These are phyloP conservation scores for Fusarium transvaalense DNA, from an alignment of 2,329 filamentous ascomycete genomes.

Conservation along the genomic window DNA sequence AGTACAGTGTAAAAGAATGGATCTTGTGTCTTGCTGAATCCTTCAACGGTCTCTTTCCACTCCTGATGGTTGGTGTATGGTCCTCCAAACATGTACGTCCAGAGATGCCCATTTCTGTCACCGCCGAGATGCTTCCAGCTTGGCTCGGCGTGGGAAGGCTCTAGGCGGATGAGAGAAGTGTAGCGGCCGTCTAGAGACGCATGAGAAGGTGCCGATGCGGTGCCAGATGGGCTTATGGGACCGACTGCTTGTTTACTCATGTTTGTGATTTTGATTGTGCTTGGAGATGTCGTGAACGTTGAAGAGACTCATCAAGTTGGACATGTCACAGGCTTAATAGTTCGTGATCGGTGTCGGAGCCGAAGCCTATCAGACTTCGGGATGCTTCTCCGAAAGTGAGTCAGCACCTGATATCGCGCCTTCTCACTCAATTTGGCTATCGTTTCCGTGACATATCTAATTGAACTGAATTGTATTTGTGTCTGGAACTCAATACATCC, in stretches of 20 bases:
- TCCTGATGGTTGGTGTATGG: constrained; percentile 40
- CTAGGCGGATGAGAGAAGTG: constrained; percentile 50
- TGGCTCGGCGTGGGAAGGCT: constrained; percentile 44
- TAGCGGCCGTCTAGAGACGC: constrained; percentile 48
- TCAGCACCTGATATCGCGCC: constrained; percentile 11
- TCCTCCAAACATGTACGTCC: constrained; percentile 53
- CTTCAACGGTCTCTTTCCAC: constrained; percentile 37
- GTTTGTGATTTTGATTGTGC: not conserved
- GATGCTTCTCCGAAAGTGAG: constrained; percentile 15
- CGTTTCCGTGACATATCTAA: constrained; percentile 1
- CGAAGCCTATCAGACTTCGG: constrained; percentile 16
- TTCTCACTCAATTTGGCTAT: not conserved
- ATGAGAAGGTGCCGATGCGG: constrained; percentile 35
- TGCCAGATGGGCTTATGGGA: constrained; percentile 29
- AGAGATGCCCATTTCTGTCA: constrained; percentile 48
- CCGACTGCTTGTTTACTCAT: constrained; percentile 39
- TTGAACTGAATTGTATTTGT: not conserved
- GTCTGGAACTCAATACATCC: too few species aligned
- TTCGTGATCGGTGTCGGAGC: not conserved
- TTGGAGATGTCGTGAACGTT: not conserved
- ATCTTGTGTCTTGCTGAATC: constrained; percentile 50
- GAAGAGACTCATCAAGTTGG: not conserved
- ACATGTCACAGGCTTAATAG: not conserved
- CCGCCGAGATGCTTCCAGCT: constrained; percentile 53
- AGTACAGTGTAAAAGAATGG: constrained; percentile 61